phyloP scores from a whole-genome alignment of 2,329 filamentous ascomycete species.

The Colletotrichum graminicola region DNA sequence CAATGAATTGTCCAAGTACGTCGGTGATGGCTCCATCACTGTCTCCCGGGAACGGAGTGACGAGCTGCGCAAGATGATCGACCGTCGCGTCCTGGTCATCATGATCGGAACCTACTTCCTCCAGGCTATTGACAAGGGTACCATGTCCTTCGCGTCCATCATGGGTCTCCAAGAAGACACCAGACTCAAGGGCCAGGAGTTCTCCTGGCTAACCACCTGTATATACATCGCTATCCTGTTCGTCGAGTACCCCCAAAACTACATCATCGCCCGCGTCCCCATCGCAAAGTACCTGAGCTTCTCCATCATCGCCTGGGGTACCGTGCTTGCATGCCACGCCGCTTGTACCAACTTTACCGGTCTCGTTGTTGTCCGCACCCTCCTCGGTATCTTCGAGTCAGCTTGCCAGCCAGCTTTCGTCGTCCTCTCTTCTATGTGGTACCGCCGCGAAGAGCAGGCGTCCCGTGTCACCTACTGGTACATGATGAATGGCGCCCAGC shows the following conservation, averaged over 20 bases:
- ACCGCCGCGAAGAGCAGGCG: slow-evolving; percentile 76
- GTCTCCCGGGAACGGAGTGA: slow-evolving; percentile 71
- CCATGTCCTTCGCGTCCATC: slow-evolving; percentile 73
- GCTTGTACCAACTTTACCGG: slow-evolving; percentile 71
- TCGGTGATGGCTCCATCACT: slow-evolving; percentile 64
- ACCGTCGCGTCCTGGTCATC: slow-evolving; percentile 74
- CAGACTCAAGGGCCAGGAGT: slow-evolving; percentile 58
- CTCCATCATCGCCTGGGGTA: slow-evolving; percentile 72
- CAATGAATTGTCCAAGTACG: slow-evolving; percentile 78
- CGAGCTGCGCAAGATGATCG: slow-evolving; percentile 73
- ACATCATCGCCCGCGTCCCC: slow-evolving; percentile 69
- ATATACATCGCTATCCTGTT: slow-evolving; percentile 79
- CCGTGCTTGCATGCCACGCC: slow-evolving; percentile 70
- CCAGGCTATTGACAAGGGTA: slow-evolving; percentile 77
- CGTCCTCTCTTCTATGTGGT: slow-evolving; percentile 77
- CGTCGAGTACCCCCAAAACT: slow-evolving; percentile 80
- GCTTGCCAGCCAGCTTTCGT: slow-evolving; percentile 77
- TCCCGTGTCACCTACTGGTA: slow-evolving; percentile 78
- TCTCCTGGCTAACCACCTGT: slow-evolving; percentile 78
- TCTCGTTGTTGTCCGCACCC: slow-evolving; percentile 70
- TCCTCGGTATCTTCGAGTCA: slow-evolving; percentile 79
- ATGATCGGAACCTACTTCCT: slow-evolving; percentile 83
- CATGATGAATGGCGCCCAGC: slow-evolving; percentile 82
- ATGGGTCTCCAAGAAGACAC: slow-evolving; percentile 70
- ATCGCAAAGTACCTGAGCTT: slow-evolving; percentile 75